A percentile compares a stretch with the other conserved stretches of the same genome.
phyloP scores from a whole-genome alignment of 768 basidiomycete genomes.

The Kwoniella pini region DNA sequence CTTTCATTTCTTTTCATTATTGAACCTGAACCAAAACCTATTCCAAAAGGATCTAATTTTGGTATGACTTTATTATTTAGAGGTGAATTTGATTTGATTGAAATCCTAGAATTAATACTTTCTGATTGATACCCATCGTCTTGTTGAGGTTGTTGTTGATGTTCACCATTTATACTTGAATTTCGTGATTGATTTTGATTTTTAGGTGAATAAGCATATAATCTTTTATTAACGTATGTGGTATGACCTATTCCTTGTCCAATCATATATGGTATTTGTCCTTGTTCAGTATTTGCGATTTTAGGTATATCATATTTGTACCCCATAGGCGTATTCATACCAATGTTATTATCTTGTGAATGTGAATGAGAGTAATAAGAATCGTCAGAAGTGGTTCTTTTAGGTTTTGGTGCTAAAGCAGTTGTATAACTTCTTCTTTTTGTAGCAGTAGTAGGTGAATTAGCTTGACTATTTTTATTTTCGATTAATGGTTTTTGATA shows the following conservation, averaged over 20 bases:
- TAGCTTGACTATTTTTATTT: too few relatives aligned
- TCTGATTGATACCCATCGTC: neutral
- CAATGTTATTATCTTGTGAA: neutral
- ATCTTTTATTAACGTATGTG: conserved; percentile 12
- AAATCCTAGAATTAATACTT: neutral
- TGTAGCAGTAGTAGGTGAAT: neutral
- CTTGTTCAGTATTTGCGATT: neutral
- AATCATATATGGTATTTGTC: neutral
- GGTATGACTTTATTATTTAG: neutral
- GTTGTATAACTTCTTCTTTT: conserved; percentile 36
- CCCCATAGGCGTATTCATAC: neutral
- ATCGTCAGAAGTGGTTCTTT: conserved; percentile 26
- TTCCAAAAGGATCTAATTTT: conserved; percentile 16
- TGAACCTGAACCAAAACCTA: conserved; percentile 13
- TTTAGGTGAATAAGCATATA: conserved; percentile 7
- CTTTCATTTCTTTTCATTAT: neutral
- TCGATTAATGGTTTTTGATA: too few relatives aligned
- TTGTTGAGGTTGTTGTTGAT: neutral
- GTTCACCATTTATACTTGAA: neutral
- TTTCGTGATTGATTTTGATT: neutral
- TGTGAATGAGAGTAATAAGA: neutral
- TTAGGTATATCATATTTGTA: conserved; percentile 3
- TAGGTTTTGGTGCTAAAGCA: conserved; percentile 35
- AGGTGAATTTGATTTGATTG: neutral
- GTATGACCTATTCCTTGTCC: conserved; percentile 14